phyloP scores from a whole-genome alignment of 179 eudicot species.

The Silene noctiflora region DNA sequence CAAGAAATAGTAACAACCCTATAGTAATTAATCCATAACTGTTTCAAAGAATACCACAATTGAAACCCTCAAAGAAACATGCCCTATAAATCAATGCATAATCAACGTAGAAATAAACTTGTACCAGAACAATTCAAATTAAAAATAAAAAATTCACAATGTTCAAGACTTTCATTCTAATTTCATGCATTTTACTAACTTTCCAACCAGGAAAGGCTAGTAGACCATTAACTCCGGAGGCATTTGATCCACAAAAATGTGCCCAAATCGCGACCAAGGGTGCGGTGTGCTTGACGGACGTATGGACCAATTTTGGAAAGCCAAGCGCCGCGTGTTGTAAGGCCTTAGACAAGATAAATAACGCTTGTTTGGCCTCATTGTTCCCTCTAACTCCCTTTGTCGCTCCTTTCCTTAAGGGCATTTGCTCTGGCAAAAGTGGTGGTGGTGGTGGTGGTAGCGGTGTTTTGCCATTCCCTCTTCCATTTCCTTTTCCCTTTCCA shows the following conservation, averaged over 20 bases:
- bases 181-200: slow-evolving; percentile 4
- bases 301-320: slow-evolving; percentile 7
- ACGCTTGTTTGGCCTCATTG: background rate
- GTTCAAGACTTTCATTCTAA: background rate
- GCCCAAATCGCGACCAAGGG: background rate
- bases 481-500: background rate
- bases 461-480: background rate
- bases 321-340: slow-evolving; percentile 14
- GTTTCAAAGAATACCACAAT: background rate
- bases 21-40: too few species aligned
- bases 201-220: slow-evolving; percentile 5
- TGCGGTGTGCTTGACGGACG: slow-evolving; percentile 10
- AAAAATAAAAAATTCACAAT: background rate
- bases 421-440: background rate
- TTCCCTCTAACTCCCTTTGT: slow-evolving; percentile 5
- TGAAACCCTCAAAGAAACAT: too few species aligned
- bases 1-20: background rate
- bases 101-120: background rate
- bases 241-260: slow-evolving; percentile 14
- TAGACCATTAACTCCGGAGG: background rate
- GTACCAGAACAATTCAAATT: background rate
- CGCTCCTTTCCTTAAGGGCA: background rate
- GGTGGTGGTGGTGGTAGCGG: background rate
- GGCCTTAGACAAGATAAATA: slow-evolving; percentile 10
- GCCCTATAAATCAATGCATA: slow-evolving; percentile 8